These are phyloP conservation scores for Fraxinus dipetala DNA, from an alignment of 305 asterid genomes.

Conservation along the genomic window DNA sequence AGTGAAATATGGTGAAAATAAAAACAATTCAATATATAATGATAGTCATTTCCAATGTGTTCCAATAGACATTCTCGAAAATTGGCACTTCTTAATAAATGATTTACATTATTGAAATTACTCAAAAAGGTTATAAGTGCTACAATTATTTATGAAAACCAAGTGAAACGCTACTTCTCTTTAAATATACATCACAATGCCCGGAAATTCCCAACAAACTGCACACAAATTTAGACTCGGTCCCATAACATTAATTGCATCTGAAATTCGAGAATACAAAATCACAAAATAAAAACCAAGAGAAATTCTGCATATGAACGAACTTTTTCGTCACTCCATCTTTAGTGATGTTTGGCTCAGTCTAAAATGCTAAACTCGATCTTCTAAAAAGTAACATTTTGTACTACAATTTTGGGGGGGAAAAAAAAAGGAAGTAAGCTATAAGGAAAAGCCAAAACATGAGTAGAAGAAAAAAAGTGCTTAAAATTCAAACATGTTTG, in stretches of 20 bases:
- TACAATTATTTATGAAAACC: not conserved
- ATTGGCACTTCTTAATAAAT: not conserved
- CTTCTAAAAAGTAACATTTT: not conserved
- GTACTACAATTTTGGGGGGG: not conserved
- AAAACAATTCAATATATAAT: constrained; percentile 17
- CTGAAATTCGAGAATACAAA: not conserved
- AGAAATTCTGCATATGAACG: not conserved
- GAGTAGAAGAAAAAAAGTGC: not conserved
- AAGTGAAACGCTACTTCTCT: not conserved
- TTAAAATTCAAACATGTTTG: not conserved
- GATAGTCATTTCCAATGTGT: not conserved
- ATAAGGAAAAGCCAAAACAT: not conserved
- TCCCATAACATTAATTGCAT: not conserved
- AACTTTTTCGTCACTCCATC: not conserved
- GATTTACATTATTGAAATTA: not conserved
- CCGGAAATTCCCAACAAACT: not conserved
- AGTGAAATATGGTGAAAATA: not conserved
- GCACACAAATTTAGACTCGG: not conserved
- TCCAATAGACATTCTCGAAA: not conserved
- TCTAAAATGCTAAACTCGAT: not conserved
- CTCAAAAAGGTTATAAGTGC: not conserved
- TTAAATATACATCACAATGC: not conserved
- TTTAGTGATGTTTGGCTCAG: not conserved
- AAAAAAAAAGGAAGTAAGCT: not conserved
- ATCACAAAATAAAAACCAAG: not conserved